Evolutionary conservation across 1,284 basidiomycete genomes (phyloP), one percentile per base, ranked within the genome.

Genomic region (Coniferiporia sulphurascens): DNA sequence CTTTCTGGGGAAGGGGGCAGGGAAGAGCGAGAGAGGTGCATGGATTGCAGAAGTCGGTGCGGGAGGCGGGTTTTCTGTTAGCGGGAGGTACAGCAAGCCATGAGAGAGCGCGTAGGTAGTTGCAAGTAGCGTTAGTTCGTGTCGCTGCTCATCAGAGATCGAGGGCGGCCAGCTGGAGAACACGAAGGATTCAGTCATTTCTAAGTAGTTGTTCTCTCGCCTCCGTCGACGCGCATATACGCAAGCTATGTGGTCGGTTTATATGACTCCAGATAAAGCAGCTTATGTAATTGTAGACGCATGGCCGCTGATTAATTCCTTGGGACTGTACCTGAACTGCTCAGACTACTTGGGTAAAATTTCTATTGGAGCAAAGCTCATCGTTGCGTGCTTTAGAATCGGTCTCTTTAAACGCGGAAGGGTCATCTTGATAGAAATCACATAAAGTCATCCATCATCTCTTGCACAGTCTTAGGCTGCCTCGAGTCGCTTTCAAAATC

Each of bases 1-100:
- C 1, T 69, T 55, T 15, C 87, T 80, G 0, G 96, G 95, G 64
- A 98, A 86, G 0, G 95, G 93, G 0, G 93, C 85, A 0, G 95
- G 95, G 64, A 96, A 81, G 53, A 98, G 79, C 1, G 93, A 83
- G 66, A 96, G 77, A 0, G 96, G 95, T 0, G 94, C 95, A 69
- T 97, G 91, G 65, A 95, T 92, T 0, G 86, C 87, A 5, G 85
- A 82, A 10, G 74, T 84, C 0, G 88, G 88, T 1, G 79, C 73
- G 64, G 81, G 79, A 8, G 74, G 71, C 21, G 78, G 67, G 10
- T 73, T 66, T 15, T 80, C 73, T 34, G 35, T 10, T 5, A 36
- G 38, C 4, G 91, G 91, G 15, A 95, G 85, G 70, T 93, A 93
- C 21, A 91, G 81, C 48, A 97, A 79, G 8, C 93, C 93, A 71